A percentile compares a stretch with the other conserved stretches of the same genome.
phyloP scores from a whole-genome alignment of 1,284 basidiomycete species.

The Ceratobasidium sp. region DNA sequence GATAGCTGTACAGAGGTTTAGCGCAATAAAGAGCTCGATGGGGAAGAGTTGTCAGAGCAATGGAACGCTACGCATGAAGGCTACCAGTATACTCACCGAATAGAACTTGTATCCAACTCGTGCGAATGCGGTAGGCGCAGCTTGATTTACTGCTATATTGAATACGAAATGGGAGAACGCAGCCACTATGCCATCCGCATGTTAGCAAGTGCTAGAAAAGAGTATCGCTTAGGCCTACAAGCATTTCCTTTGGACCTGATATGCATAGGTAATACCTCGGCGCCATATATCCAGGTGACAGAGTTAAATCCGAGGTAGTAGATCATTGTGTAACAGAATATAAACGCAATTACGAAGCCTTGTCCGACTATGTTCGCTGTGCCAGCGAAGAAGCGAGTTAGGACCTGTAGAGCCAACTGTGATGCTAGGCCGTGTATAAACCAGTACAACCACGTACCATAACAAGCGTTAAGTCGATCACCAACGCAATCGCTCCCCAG shows the following conservation, averaged over 20 bases:
- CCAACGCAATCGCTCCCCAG: constrained; percentile 27
- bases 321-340: constrained; percentile 39
- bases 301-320: constrained; percentile 35
- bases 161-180: constrained; percentile 43
- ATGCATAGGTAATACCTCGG: constrained; percentile 35
- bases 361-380: constrained; percentile 29
- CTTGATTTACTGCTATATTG: constrained; percentile 41
- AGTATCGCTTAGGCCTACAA: too few species aligned
- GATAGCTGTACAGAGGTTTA: constrained; percentile 36
- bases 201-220: too few species aligned
- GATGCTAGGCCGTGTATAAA: too few species aligned
- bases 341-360: constrained; percentile 39
- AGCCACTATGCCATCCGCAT: too few species aligned
- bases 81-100: constrained; percentile 8
- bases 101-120: constrained; percentile 30
- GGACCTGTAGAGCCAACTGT: neutral
- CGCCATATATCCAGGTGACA: constrained; percentile 36
- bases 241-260: constrained; percentile 39
- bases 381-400: constrained; percentile 34
- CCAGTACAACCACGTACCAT: too few species aligned
- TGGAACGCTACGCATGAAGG: too few species aligned
- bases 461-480: constrained; percentile 24
- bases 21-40: constrained; percentile 34
- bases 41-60: too few species aligned
- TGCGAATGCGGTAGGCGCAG: constrained; percentile 36